phyloP scores from a whole-genome alignment of 805 yeast species.

The Babjeviella inositovora region DNA sequence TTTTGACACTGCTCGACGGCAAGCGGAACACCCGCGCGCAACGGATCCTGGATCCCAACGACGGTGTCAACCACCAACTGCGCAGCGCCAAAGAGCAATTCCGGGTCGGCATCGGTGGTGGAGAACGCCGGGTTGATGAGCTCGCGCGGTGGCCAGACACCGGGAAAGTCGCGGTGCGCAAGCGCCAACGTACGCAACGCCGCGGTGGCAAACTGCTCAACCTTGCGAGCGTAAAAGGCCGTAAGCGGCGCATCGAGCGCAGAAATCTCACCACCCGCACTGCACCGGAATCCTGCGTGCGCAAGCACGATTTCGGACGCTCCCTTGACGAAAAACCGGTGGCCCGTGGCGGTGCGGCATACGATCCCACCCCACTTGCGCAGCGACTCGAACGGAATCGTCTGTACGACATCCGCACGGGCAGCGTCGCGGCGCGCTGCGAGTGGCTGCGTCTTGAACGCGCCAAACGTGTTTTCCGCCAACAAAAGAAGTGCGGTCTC shows the following conservation, averaged over 20 bases:
- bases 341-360: conserved; percentile 28
- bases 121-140: conserved; percentile 12
- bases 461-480: conserved; percentile 40
- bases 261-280: conserved; percentile 11
- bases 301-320: conserved; percentile 81
- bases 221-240: conserved; percentile 10
- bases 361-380: conserved; percentile 89
- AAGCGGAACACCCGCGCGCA: conserved; percentile 77
- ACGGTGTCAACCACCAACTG: conserved; percentile 50
- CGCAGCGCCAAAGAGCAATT: conserved; percentile 17
- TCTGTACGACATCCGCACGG: conserved; percentile 34
- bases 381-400: conserved; percentile 82
- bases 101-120: conserved; percentile 27
- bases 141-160: conserved; percentile 58
- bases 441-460: conserved; percentile 17
- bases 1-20: conserved; percentile 75
- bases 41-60: conserved; percentile 92
- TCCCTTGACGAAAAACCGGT: conserved; percentile 68
- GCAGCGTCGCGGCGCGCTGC: conserved; percentile 10
- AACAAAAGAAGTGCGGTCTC: conserved; percentile 75
- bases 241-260: conserved; percentile 11
- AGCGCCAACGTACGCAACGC: conserved; percentile 85
- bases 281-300: conserved; percentile 28
- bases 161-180: conserved; percentile 58
- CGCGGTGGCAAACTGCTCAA: conserved; percentile 47